Base-by-base conservation (phyloP, 305 asterid species). In the Fraxinus sp. region DNA sequence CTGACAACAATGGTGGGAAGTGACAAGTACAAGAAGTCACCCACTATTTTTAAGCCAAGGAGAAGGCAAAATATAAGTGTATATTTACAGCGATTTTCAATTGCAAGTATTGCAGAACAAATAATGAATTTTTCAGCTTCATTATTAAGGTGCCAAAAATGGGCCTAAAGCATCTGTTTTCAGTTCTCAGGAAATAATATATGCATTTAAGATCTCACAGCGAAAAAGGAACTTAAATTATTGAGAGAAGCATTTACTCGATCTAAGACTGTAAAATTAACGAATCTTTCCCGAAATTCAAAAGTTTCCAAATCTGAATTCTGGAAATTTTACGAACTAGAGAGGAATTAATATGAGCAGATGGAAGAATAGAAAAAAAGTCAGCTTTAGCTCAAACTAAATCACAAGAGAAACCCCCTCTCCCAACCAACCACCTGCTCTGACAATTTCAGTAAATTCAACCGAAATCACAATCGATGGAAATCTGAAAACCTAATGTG, bases 201-300 rank as follows among this genome's bases (percentile, higher is more conserved):
- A 79, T 86, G 88, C 91, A 89, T 89, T 92, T 82, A 88, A 87
- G 86, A 83, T 83, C 84, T 77, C 83, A 37, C 77, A 39, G 46
- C 89, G 33, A 79, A 66, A 55, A 84, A 75, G 82, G 87, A 66
- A 52, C 79, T 85, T 72, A 77, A 82, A 43, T 84, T 73, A 78
- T 76, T 22, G 14, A 68, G 76, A 46, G 49, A 73, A 82, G 75
- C 77, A 77, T 79, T 71, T 20, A 36, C 78, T 77, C 39, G 75
- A 26, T 32, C 66, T 16, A 75, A 73, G 8, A 78, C 30, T 62
- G 32, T 55, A 80, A 80, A 75, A 39, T 62, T n/a, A 52, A 28
- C 71, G 66, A 81, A 80, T 52, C 76, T 43, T 74, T 30, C 11
- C 20, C 14, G 10, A 83, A 75, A 43, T 84, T 73, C 39, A 57